Conservation (phyloP, 2,329 filamentous ascomycete species). For the Orbilia brochopaga region DNA sequence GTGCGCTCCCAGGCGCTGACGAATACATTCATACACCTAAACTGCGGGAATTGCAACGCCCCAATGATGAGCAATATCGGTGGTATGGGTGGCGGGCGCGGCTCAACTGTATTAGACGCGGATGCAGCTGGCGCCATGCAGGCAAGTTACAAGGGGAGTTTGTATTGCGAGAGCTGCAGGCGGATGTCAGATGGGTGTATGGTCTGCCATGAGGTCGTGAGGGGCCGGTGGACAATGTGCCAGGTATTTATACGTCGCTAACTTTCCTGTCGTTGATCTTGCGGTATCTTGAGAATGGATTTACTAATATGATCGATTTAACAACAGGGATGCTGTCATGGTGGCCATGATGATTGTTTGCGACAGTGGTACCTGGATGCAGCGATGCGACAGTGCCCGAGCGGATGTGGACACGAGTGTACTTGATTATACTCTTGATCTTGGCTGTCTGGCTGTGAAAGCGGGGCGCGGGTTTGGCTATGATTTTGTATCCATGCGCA, state of each 20-base stretch:
- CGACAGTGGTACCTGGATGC: conserved; percentile 53
- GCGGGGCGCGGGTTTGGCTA: not conserved
- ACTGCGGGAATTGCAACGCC: conserved; percentile 42
- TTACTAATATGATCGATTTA: not conserved
- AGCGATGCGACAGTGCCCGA: conserved; percentile 52
- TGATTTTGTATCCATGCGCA: no score
- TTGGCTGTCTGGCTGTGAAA: not conserved
- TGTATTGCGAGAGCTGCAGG: conserved; percentile 52
- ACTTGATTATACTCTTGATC: not conserved
- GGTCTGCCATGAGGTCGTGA: conserved; percentile 53
- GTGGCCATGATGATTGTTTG: conserved; percentile 53
- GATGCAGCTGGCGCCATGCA: conserved; percentile 32
- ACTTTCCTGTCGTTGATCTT: not conserved
- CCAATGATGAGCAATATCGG: conserved; percentile 29
- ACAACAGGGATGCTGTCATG: conserved; percentile 52
- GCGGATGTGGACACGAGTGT: conserved; percentile 53
- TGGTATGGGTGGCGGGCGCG: not conserved
- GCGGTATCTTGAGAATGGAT: not conserved
- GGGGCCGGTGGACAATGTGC: conserved; percentile 54
- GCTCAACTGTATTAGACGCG: conserved; percentile 20
- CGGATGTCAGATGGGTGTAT: conserved; percentile 53
- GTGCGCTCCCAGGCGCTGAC: conserved; percentile 40
- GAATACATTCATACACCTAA: conserved; percentile 46
- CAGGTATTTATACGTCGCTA: conserved; percentile 31
- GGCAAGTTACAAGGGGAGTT: conserved; percentile 50